Evolutionary conservation across 208 protist genomes (phyloP), one percentile per base, ranked within the genome.

Genomic region (Zelonia costaricensis): DNA sequence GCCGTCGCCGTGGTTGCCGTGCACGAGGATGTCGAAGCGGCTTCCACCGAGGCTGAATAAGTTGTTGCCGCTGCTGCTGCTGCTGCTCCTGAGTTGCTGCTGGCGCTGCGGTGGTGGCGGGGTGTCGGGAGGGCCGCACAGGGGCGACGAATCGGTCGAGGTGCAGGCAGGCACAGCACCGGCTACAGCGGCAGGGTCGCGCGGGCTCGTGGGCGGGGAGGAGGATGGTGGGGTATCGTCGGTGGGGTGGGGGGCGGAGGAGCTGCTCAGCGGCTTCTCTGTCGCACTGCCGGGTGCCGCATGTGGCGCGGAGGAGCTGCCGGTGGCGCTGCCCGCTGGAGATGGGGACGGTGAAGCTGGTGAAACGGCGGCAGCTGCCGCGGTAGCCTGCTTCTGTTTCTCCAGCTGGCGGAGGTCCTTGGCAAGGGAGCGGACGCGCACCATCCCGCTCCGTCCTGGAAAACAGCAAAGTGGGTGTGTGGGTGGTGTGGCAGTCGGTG

Each of bases 21-120:
- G 52, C 52, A 84, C 46, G 7, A 86, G 72, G 56, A 89, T 76
- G 55, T 89, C 78, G 62, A 89, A 89, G 31, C 82, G 64, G 38
- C 68, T 89, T 13, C 70, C 70, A 13, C 64, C 78, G 36, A 53
- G 27, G 1, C 30, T 12, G 46, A 66, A 73, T 5, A 73, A 36
- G 8, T 22, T 25, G 20, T 43, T 20, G n/a, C 8, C 9, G 51
- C 39, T 38, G 22, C 49, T 9, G 49, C 40, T 7, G n/a, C n/a
- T n/a, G n/a, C n/a, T n/a, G n/a, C n/a, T n/a, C n/a, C n/a, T n/a
- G n/a, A n/a, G n/a, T n/a, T n/a, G n/a, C n/a, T n/a, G n/a, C n/a
- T n/a, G n/a, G n/a, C n/a, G n/a, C n/a, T n/a, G n/a, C n/a, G n/a
- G n/a, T n/a, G n/a, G n/a, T n/a, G n/a, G n/a, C n/a, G n/a, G n/a